Percentiles rank a stretch among this genome's conserved stretches.
Conservation (phyloP, 805 yeast species). For the Yamadazyma tumulicola region DNA sequence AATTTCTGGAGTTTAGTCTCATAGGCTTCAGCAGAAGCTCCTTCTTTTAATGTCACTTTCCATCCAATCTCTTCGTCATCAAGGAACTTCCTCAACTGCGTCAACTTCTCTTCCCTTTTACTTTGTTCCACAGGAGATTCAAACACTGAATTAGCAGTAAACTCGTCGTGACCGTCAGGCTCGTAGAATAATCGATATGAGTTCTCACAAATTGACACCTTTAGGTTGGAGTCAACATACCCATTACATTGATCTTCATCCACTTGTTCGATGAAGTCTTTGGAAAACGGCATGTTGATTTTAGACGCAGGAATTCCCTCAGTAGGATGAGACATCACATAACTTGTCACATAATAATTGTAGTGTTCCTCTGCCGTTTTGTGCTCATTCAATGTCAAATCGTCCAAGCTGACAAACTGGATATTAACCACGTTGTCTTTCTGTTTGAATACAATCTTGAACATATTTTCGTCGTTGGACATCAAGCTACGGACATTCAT, state of each 20-base stretch:
- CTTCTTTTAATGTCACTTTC: constrained; percentile 43
- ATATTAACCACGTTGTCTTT: constrained; percentile 52
- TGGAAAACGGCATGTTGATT: constrained; percentile 76
- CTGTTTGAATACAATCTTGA: constrained; percentile 73
- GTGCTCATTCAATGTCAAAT: constrained; percentile 68
- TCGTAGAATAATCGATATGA: constrained; percentile 82
- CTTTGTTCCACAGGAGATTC: constrained; percentile 28
- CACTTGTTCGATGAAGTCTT: constrained; percentile 50
- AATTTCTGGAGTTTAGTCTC: constrained; percentile 31
- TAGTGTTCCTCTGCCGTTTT: constrained; percentile 79
- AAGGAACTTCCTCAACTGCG: constrained; percentile 35
- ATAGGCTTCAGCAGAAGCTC: constrained; percentile 17
- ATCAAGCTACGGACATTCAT: constrained; percentile 80
- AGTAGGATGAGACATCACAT: constrained; percentile 92
- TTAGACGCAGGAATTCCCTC: constrained; percentile 86
- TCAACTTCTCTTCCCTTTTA: constrained; percentile 26
- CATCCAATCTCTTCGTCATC: constrained; percentile 55
- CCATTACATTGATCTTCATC: constrained; percentile 61
- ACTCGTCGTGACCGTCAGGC: constrained; percentile 73
- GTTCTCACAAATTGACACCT: constrained; percentile 74
- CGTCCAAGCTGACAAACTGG: constrained; percentile 84
- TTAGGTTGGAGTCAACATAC: constrained; percentile 62
- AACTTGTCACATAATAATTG: constrained; percentile 91
- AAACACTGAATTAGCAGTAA: constrained; percentile 57
- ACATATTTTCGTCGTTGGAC: constrained; percentile 84